phyloP scores from a whole-genome alignment of 164 flowering plant genomes.

The Cinnamomum chago region DNA sequence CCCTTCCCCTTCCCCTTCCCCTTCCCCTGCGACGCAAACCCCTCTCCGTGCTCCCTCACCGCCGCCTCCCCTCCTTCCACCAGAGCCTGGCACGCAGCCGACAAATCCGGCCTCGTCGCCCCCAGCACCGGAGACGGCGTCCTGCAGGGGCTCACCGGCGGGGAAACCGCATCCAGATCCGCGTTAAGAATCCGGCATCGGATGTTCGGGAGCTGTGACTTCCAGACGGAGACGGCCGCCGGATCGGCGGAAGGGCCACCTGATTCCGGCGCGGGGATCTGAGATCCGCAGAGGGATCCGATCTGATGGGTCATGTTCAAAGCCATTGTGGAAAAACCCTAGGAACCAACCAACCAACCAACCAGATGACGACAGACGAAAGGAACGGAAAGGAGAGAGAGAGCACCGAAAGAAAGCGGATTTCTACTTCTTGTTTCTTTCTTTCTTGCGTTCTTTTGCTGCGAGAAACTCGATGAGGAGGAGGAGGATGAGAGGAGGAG shows the following conservation, averaged over 20 bases:
- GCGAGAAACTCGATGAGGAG: not conserved
- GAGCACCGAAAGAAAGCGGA: too few relatives aligned
- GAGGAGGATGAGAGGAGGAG: not conserved
- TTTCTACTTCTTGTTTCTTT: not conserved
- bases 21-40: constrained; percentile 20
- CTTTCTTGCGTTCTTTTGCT: not conserved
- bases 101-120: constrained; percentile 48
- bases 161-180: constrained; percentile 37
- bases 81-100: constrained; percentile 69
- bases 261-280: constrained; percentile 22
- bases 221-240: constrained; percentile 43
- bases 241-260: constrained; percentile 1
- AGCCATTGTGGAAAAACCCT: constrained; percentile 30
- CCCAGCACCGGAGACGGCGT: constrained; percentile 41
- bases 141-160: constrained; percentile 59
- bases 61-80: not conserved
- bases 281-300: constrained; percentile 46
- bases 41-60: constrained; percentile 28
- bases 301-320: constrained; percentile 48
- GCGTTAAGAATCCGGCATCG: constrained; percentile 36
- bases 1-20: constrained; percentile 36
- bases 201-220: constrained; percentile 30
- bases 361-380: not conserved
- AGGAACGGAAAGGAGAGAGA: too few relatives aligned
- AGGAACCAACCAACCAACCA: not conserved